Evolutionary conservation across 2,329 filamentous ascomycete species (phyloP), one percentile per base, ranked within the genome.

Genomic region (Fusarium phyllophilum): DNA sequence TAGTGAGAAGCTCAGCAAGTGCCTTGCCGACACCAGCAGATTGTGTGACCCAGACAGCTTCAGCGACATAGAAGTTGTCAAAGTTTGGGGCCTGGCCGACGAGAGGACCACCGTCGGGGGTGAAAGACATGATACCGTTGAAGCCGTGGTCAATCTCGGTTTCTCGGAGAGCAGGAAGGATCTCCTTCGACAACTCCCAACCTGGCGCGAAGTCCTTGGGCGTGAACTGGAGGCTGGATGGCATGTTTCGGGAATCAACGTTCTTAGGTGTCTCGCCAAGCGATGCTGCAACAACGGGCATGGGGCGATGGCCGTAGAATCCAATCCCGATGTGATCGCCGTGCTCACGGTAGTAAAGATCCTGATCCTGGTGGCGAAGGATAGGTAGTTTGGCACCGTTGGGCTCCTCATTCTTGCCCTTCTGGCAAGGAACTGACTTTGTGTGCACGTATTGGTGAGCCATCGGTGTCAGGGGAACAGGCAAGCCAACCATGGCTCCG

Each of bases 41-140:
- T 72, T 92, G 90, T 24, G 90, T 92, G 2, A 91, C 90, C 90
- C 90, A 92, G 1, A 92, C 89, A 10, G 90, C 90, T 74, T 92
- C 90, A 0, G 90, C 90, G 2, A 92, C 88, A 73, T 85, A 91
- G 80, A 92, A 91, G 18, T 88, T 88, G 51, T 91, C 87, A 0
- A 92, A 79, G 20, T 85, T 85, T 12, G 90, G 89, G 1, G 88
- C 84, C 74, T 88, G 85, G 6, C 90, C 90, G 5, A 92, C 83
- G 0, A 92, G 83, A 0, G 90, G 87, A 0, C 88, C 89, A 2
- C 90, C 89, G 59, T 92, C 90, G 0, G 90, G 90, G 0, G 90
- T 92, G 76, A 92, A 92, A 0, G 90, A 92, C 79, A 92, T 89
- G 74, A 92, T 86, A 6, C 90, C 90, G 74, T 92, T 92, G 84